Conservation (phyloP, 768 basidiomycete species). For the Russula olivacea region DNA sequence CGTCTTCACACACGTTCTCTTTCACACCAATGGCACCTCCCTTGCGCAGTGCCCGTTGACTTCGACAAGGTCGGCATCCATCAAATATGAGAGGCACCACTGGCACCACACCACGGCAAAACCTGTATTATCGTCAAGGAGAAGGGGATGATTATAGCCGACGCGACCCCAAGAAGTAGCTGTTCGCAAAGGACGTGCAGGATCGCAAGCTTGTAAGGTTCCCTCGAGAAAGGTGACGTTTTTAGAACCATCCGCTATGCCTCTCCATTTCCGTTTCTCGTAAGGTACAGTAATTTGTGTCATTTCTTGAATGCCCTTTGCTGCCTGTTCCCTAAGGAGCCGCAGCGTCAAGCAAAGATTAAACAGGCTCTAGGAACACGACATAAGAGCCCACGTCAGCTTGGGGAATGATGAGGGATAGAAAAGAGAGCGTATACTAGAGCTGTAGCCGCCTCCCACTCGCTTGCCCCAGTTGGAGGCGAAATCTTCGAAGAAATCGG, state of each 20-base stretch:
- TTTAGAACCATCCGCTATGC: conserved; percentile 54
- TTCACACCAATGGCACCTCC: conserved; percentile 77
- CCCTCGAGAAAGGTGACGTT: conserved; percentile 76
- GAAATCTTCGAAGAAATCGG: conserved; percentile 38
- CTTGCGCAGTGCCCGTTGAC: conserved; percentile 53
- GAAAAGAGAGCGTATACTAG: conserved; percentile 35
- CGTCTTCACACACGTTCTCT: conserved; percentile 80
- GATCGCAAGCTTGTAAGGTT: conserved; percentile 79
- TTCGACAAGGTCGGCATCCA: conserved; percentile 63
- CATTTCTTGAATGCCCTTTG: conserved; percentile 28
- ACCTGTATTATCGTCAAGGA: conserved; percentile 42
- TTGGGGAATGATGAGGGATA: conserved; percentile 13
- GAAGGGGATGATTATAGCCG: conserved; percentile 48
- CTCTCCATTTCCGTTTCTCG: conserved; percentile 48
- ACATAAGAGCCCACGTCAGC: conserved; percentile 35
- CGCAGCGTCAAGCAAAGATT: conserved; percentile 69
- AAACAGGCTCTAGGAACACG: conserved; percentile 85
- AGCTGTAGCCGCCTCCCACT: conserved; percentile 46
- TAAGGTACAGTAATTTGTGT: conserved; percentile 8
- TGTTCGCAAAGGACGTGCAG: conserved; percentile 42
- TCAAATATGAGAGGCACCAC: conserved; percentile 38
- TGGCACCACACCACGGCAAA: conserved; percentile 91
- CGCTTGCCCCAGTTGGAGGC: neutral
- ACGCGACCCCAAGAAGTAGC: conserved; percentile 50
- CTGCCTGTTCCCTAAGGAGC: conserved; percentile 36